Percentiles rank a stretch among this genome's conserved stretches.
These are phyloP conservation scores for Echites panduratus DNA, from an alignment of 257 asterid species.

Conservation along the genomic window DNA sequence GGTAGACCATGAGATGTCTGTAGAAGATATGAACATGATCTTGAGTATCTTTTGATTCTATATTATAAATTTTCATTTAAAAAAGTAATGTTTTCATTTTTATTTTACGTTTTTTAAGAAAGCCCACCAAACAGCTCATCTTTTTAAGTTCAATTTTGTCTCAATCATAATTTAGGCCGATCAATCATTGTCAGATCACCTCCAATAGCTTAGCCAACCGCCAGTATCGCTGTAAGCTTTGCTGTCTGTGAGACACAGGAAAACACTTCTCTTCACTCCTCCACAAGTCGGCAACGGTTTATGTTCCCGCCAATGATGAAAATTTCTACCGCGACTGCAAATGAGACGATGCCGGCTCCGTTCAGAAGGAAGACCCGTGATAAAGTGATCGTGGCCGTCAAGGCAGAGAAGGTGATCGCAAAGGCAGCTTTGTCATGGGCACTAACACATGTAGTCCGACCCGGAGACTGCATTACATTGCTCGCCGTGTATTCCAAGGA, in stretches of 20 bases:
- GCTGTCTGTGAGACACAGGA: background rate
- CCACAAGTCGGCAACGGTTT: slow-evolving; percentile 16
- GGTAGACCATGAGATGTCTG: too few relatives aligned
- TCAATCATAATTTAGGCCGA: background rate
- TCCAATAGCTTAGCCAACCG: background rate
- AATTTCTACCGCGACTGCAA: slow-evolving; percentile 13
- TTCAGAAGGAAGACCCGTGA: slow-evolving; percentile 19
- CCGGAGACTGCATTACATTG: slow-evolving; percentile 65
- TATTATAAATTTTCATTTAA: too few relatives aligned
- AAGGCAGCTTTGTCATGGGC: slow-evolving; percentile 76
- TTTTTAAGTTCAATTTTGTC: background rate
- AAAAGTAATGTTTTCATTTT: too few relatives aligned
- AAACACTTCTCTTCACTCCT: background rate
- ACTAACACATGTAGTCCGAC: slow-evolving; percentile 61
- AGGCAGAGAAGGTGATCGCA: slow-evolving; percentile 65
- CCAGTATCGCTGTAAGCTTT: background rate
- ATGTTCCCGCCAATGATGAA: slow-evolving; percentile 51
- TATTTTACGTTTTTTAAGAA: too few relatives aligned
- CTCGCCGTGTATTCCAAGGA: slow-evolving; percentile 51
- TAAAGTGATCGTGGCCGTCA: slow-evolving; percentile 72
- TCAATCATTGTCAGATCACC: background rate
- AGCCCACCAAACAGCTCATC: too few relatives aligned
- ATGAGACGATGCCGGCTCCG: slow-evolving; percentile 16
- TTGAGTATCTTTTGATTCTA: too few relatives aligned
- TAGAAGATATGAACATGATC: too few relatives aligned